Conservation (phyloP, 306 rosid species). For the Parietaria judaica region DNA sequence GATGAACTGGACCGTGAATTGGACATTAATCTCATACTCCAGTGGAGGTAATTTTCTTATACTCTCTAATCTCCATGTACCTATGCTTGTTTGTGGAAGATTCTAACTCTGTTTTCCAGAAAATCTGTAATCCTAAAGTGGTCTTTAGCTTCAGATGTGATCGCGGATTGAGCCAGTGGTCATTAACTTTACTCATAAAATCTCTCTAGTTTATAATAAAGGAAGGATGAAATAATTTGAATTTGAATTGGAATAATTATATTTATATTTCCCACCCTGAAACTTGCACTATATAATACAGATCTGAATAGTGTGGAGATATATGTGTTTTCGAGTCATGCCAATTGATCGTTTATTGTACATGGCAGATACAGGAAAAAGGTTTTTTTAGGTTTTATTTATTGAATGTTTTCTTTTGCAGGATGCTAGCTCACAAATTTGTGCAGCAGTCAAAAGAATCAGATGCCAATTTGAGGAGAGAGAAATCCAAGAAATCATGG, state of each 20-base stretch:
- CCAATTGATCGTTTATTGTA: too few species aligned
- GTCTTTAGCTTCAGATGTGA: background rate
- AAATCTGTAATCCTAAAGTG: background rate
- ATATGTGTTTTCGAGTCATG: too few species aligned
- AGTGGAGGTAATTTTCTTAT: slow-evolving; percentile 67
- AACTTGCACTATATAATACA: too few species aligned
- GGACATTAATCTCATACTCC: slow-evolving; percentile 83
- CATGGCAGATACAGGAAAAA: too few species aligned
- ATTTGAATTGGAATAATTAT: too few species aligned
- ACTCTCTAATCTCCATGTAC: background rate
- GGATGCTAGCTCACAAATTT: slow-evolving; percentile 96
- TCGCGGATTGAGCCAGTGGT: background rate
- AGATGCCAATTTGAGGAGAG: slow-evolving; percentile 40
- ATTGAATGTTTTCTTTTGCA: slow-evolving; percentile 26
- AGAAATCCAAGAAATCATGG: slow-evolving; percentile 63
- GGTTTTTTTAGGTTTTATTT: background rate
- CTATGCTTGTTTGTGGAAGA: background rate
- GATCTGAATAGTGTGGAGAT: too few species aligned
- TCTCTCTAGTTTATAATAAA: too few species aligned
- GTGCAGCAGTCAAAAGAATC: slow-evolving; percentile 57
- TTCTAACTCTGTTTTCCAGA: background rate
- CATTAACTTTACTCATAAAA: too few species aligned
- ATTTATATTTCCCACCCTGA: too few species aligned
- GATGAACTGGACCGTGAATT: slow-evolving; percentile 83
- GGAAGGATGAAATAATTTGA: too few species aligned